A percentile compares a stretch with the other conserved stretches of the same genome.
Conservation (phyloP, 2,329 filamentous ascomycete genomes). For the Botryotinia convoluta region DNA sequence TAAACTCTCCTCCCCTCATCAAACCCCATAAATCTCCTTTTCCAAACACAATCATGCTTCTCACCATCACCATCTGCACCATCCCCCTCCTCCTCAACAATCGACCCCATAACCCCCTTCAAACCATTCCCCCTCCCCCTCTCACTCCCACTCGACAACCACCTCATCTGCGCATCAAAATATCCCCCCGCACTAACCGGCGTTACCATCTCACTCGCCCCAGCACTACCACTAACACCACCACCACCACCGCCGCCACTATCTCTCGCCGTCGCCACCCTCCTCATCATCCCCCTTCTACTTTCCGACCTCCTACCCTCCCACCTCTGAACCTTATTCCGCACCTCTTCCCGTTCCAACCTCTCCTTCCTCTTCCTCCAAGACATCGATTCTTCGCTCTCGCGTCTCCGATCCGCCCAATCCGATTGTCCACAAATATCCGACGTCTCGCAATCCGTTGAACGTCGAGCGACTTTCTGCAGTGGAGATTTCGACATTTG, state of each 20-base stretch:
- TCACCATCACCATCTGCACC: neutral
- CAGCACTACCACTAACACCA: neutral
- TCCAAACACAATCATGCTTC: conserved; percentile 32
- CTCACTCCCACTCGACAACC: neutral
- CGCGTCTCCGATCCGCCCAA: neutral
- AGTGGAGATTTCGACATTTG: neutral
- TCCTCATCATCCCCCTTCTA: neutral
- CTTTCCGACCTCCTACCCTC: neutral
- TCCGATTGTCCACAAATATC: conserved; percentile 1
- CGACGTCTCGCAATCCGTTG: neutral
- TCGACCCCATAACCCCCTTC: neutral
- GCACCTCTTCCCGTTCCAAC: neutral
- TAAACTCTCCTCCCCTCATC: neutral
- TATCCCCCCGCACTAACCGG: neutral
- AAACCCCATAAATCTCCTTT: conserved; percentile 23
- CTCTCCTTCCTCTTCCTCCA: neutral
- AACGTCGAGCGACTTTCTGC: neutral
- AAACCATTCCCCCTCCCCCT: neutral
- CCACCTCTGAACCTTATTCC: neutral
- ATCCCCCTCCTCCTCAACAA: neutral
- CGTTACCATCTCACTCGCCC: neutral
- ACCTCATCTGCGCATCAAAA: conserved; percentile 7
- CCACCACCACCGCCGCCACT: no score
- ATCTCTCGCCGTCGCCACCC: neutral
- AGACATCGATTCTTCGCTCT: neutral